Evolutionary conservation across 345 rosid species (phyloP).

Genomic region (Anastatica hierochuntica): DNA sequence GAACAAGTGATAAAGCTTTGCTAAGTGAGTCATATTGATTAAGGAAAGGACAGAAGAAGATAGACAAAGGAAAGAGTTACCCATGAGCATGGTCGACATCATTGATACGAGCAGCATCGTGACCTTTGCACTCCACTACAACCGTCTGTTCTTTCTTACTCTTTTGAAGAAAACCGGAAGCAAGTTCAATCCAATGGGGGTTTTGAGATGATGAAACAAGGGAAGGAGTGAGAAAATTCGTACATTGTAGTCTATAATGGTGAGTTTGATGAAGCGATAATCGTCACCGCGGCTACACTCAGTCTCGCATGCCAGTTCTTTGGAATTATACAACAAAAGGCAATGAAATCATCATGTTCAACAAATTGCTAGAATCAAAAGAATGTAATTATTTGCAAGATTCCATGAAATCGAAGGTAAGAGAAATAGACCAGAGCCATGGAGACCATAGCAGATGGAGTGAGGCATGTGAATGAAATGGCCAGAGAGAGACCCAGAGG

Average conservation of each 20-base stretch:
- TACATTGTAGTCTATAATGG: conserved; percentile 70
- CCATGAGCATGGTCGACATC: conserved; percentile 78
- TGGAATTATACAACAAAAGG: background rate
- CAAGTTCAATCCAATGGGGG: background rate
- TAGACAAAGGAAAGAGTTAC: conserved; percentile 31
- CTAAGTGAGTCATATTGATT: background rate
- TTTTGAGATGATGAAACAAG: background rate
- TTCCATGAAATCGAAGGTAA: background rate
- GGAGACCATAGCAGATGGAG: conserved; percentile 83
- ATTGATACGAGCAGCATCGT: conserved; percentile 79
- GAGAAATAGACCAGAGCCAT: conserved; percentile 54
- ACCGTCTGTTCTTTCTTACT: conserved; percentile 57
- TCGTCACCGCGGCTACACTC: conserved; percentile 97
- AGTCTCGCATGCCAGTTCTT: conserved; percentile 82
- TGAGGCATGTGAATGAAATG: conserved; percentile 80
- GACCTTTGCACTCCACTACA: conserved; percentile 89
- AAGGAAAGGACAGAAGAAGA: background rate
- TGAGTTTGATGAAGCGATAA: conserved; percentile 73
- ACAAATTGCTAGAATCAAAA: background rate
- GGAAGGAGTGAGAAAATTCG: background rate
- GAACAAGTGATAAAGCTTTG: background rate
- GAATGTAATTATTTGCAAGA: background rate
- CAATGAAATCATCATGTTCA: background rate
- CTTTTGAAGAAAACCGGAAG: conserved; percentile 26
- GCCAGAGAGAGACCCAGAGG: conserved; percentile 80